These are phyloP conservation scores for Furcasterigmium sp. DNA, from an alignment of 2,329 filamentous ascomycete species.

Conservation along the genomic window DNA sequence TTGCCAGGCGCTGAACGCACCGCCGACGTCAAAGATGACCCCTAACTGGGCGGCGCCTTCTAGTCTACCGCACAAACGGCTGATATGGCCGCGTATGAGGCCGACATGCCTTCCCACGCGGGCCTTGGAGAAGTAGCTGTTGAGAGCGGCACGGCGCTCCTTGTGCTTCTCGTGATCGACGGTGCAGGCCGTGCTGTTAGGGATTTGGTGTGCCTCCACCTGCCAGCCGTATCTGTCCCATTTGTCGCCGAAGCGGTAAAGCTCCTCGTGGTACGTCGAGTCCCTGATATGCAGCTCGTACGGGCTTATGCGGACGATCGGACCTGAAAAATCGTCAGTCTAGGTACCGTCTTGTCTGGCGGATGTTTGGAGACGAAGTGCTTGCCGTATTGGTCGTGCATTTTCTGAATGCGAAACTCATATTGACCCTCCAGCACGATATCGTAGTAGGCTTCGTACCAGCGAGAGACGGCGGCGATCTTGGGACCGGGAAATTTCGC, in stretches of 20 bases:
- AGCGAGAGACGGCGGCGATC: conserved; percentile 11
- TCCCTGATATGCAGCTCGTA: conserved; percentile 12
- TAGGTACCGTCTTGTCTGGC: neutral
- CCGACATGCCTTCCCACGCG: conserved; percentile 10
- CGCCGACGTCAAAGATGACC: no score
- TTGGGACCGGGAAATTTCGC: conserved; percentile 16
- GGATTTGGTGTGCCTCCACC: conserved; percentile 7
- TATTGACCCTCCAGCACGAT: neutral
- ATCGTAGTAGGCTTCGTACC: conserved; percentile 7
- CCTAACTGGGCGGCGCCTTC: conserved; percentile 4
- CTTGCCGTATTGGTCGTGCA: conserved; percentile 10
- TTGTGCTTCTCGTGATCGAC: conserved; percentile 11
- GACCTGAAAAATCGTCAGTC: conserved; percentile 1
- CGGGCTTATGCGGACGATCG: conserved; percentile 12
- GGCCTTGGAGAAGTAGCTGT: conserved; percentile 15
- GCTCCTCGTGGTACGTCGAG: conserved; percentile 7
- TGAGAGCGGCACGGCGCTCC: conserved; percentile 12
- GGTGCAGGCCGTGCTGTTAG: conserved; percentile 10
- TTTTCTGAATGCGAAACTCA: conserved; percentile 2
- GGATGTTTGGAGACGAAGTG: neutral
- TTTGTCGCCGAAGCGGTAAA: conserved; percentile 4
- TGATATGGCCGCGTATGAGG: conserved; percentile 8
- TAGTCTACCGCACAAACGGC: conserved; percentile 7
- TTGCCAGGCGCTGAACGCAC: no score
- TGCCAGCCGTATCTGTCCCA: conserved; percentile 6